Percentiles rank a stretch among this genome's conserved stretches.
These are phyloP conservation scores for Ascobolus immersus DNA, from an alignment of 495 filamentous ascomycete species.

Conservation along the genomic window DNA sequence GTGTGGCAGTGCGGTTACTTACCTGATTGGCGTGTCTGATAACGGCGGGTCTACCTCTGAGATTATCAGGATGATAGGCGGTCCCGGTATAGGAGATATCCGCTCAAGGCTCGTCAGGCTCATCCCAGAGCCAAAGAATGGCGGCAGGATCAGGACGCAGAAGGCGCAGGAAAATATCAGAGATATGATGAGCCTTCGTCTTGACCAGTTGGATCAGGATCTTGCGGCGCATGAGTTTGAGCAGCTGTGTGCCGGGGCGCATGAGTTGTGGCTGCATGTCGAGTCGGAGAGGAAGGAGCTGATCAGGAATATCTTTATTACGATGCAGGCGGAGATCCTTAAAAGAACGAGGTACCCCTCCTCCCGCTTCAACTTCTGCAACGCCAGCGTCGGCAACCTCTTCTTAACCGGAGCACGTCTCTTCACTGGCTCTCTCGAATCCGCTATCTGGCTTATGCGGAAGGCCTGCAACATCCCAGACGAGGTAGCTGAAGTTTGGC, in stretches of 20 bases:
- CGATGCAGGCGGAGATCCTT: constrained; percentile 69
- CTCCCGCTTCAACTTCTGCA: constrained; percentile 64
- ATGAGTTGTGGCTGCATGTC: no score
- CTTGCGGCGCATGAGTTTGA: no score
- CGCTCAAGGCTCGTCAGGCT: constrained; percentile 77
- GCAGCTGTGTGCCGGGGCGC: no score
- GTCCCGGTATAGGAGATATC: constrained; percentile 77
- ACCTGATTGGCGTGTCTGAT: constrained; percentile 37
- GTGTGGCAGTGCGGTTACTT: not conserved
- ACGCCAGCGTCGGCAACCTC: constrained; percentile 75
- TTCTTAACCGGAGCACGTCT: constrained; percentile 70
- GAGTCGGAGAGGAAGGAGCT: constrained; percentile 69
- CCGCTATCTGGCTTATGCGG: constrained; percentile 55
- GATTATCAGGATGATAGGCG: constrained; percentile 75
- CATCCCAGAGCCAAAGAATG: no score
- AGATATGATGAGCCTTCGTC: no score
- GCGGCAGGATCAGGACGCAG: no score
- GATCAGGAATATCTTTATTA: constrained; percentile 70
- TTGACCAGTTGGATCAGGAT: no score
- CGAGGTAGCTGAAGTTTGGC: constrained; percentile 50
- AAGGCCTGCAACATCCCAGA: constrained; percentile 59
- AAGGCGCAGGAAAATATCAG: no score
- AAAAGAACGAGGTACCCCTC: constrained; percentile 47
- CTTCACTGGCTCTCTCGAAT: constrained; percentile 59
- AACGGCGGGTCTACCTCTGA: constrained; percentile 86